A percentile compares a stretch with the other conserved stretches of the same genome.
Conservation (phyloP, 2,329 filamentous ascomycete species). For the Monilinia vaccinii-corymbosi region DNA sequence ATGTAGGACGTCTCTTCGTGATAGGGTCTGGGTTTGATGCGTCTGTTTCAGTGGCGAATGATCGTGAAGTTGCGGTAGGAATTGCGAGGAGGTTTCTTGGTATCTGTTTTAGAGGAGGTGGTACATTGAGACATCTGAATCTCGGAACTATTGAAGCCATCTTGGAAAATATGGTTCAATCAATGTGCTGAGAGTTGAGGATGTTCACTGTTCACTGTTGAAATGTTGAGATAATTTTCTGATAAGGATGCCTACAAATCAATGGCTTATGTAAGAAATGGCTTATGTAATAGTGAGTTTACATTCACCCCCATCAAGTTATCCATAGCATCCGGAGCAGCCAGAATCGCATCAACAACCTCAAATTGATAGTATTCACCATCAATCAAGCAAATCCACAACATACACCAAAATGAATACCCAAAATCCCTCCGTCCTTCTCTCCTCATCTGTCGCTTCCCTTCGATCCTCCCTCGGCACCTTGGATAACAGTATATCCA, state of each 20-base stretch:
- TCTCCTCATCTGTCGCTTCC: slow-evolving; percentile 23
- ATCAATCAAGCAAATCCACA: background rate
- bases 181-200: background rate
- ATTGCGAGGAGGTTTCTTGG: slow-evolving; percentile 17
- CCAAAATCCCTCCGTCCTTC: slow-evolving; percentile 7
- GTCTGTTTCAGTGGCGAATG: slow-evolving; percentile 27
- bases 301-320: no score
- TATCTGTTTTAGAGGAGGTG: slow-evolving; percentile 21
- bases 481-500: slow-evolving; percentile 31
- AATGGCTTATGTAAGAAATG: slow-evolving; percentile 2
- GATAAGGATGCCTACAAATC: slow-evolving; percentile 1
- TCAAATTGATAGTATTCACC: background rate
- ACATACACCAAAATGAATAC: background rate
- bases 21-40: slow-evolving; percentile 16
- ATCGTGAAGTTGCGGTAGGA: slow-evolving; percentile 16
- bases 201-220: background rate
- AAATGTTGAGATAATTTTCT: slow-evolving; percentile 10
- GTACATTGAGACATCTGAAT: slow-evolving; percentile 26
- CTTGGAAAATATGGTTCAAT: background rate
- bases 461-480: slow-evolving; percentile 32
- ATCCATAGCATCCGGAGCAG: background rate
- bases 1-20: slow-evolving; percentile 27
- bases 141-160: slow-evolving; percentile 23
- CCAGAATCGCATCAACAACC: background rate
- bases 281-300: background rate